These are phyloP conservation scores for Eimeria tenella DNA, from an alignment of 169 alveolate species.

Conservation along the genomic window DNA sequence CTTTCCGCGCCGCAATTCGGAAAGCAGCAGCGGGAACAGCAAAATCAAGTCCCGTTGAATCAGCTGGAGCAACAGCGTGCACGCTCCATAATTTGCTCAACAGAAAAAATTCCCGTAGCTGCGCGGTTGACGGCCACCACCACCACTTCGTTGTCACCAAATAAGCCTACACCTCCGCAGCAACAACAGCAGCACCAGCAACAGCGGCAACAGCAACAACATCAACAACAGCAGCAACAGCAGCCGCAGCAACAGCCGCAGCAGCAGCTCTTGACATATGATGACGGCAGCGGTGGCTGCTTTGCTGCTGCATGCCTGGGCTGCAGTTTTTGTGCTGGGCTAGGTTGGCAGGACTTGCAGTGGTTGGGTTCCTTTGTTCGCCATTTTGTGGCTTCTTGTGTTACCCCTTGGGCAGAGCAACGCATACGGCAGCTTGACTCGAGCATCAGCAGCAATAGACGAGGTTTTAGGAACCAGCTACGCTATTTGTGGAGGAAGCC, in stretches of 20 bases:
- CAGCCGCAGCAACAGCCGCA: constrained; percentile 10
- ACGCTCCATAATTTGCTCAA: not conserved
- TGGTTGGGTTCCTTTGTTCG: constrained; percentile 31
- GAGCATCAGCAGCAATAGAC: constrained; percentile 48
- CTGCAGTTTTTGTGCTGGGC: constrained; percentile 61
- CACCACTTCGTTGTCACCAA: not conserved
- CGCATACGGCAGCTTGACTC: constrained; percentile 73
- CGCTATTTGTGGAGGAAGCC: constrained; percentile 76
- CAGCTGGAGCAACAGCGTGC: not conserved
- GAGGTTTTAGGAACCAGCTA: constrained; percentile 70
- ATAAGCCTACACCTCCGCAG: not conserved
- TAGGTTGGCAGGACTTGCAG: constrained; percentile 60
- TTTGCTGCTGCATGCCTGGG: constrained; percentile 29
- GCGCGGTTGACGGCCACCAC: not conserved
- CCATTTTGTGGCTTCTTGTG: constrained; percentile 50
- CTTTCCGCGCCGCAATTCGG: not conserved
- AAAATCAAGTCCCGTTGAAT: not conserved
- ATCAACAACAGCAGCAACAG: not conserved
- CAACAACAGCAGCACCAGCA: constrained; percentile 22
- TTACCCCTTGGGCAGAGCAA: constrained; percentile 73
- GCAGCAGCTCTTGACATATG: not conserved
- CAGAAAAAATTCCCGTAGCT: not conserved
- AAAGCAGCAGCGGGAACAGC: not conserved
- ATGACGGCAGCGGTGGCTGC: not conserved
- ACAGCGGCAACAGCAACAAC: not conserved